Conservation (phyloP, 805 yeast species). For the Lachancea mirantina region DNA sequence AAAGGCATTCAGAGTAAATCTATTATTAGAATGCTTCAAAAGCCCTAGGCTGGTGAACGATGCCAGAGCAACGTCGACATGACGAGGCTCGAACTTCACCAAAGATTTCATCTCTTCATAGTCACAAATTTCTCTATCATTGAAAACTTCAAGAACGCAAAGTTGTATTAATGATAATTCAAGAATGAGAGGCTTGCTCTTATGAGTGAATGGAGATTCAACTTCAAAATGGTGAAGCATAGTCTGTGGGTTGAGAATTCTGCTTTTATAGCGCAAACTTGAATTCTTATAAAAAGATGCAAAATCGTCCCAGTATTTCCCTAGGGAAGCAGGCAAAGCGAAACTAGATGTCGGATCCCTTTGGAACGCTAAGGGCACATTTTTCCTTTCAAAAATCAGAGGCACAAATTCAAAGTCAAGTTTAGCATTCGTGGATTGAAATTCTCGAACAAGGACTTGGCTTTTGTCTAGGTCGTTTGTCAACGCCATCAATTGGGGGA, state of each 20-base stretch:
- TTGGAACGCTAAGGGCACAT: constrained; percentile 16
- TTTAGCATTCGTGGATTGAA: background rate
- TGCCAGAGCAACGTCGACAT: constrained; percentile 11
- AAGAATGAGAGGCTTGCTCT: constrained; percentile 13
- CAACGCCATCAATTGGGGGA: constrained; percentile 2
- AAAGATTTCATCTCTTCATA: constrained; percentile 8
- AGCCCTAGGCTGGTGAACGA: constrained; percentile 18
- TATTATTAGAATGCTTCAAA: constrained; percentile 8
- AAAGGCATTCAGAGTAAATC: constrained; percentile 14
- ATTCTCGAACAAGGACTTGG: background rate
- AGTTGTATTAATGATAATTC: constrained; percentile 25
- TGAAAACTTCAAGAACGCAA: constrained; percentile 20
- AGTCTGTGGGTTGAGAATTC: constrained; percentile 17
- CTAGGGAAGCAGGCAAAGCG: constrained; percentile 16
- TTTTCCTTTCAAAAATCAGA: constrained; percentile 19
- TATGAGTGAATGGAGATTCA: constrained; percentile 13
- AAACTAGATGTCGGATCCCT: constrained; percentile 1
- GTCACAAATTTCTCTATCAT: constrained; percentile 13
- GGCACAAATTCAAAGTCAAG: constrained; percentile 7
- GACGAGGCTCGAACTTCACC: background rate
- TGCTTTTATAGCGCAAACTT: constrained; percentile 12
- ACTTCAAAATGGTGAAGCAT: constrained; percentile 28
- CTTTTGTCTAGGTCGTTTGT: constrained; percentile 1
- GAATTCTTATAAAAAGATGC: constrained; percentile 5
- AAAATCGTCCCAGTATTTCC: constrained; percentile 15